Conservation (phyloP, 2,329 filamentous ascomycete species). For the Aspergillus ochraceoroseus region DNA sequence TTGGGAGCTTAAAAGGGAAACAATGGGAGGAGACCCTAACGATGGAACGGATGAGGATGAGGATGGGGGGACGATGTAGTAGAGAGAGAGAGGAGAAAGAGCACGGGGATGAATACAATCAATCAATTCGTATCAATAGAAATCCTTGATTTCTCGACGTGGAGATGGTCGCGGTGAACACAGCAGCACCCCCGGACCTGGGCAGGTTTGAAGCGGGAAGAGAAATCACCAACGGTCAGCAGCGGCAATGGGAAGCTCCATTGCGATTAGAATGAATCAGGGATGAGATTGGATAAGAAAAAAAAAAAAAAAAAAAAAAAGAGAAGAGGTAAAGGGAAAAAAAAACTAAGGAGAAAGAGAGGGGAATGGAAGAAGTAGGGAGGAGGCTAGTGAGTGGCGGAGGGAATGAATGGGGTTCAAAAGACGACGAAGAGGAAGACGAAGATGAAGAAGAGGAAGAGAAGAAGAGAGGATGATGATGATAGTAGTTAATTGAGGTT, state of each 20-base stretch:
- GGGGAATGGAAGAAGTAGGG: constrained; percentile 2
- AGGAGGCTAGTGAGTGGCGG: constrained; percentile 5
- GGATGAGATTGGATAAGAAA: not conserved
- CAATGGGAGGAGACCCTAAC: too few species aligned
- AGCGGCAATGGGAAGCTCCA: constrained; percentile 8
- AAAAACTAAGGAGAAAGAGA: not conserved
- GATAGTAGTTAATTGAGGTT: constrained; percentile 2
- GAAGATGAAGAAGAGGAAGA: constrained; percentile 5
- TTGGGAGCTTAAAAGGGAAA: constrained; percentile 5
- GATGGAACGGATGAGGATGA: constrained; percentile 4
- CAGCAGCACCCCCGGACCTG: constrained; percentile 13
- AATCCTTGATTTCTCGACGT: constrained; percentile 8
- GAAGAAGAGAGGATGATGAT: constrained; percentile 6
- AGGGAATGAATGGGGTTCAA: constrained; percentile 8
- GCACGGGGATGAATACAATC: constrained; percentile 14
- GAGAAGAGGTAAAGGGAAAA: not conserved
- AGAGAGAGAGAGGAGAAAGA: constrained; percentile 10
- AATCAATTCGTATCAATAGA: constrained; percentile 13
- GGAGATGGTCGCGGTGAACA: constrained; percentile 12
- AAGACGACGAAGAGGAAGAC: constrained; percentile 3
- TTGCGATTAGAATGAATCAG: constrained; percentile 7
- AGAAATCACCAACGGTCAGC: constrained; percentile 8
- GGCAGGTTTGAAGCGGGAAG: constrained; percentile 8
- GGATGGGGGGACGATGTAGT: not conserved
- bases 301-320: not conserved